Percentiles rank a stretch among this genome's conserved stretches.
These are phyloP conservation scores for Pezicula radicicola DNA, from an alignment of 2,329 filamentous ascomycete species.

Conservation along the genomic window DNA sequence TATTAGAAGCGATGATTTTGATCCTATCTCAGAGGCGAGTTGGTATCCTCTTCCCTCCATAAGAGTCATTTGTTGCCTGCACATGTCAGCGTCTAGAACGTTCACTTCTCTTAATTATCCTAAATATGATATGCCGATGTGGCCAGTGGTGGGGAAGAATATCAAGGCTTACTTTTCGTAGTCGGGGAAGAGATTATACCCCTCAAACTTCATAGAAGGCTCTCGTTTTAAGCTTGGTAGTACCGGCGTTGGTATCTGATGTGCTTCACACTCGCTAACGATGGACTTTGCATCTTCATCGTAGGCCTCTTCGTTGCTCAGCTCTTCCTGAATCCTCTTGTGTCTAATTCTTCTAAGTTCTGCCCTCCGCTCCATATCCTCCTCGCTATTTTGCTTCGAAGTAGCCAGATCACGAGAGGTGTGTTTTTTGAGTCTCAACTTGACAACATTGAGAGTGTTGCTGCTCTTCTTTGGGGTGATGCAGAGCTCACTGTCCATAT, in stretches of 20 bases:
- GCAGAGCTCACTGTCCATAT: conserved; percentile 31
- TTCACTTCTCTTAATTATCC: too few relatives aligned
- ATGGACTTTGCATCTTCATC: conserved; percentile 32
- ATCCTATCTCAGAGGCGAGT: conserved; percentile 1
- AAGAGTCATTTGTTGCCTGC: conserved; percentile 4
- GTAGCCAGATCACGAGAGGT: conserved; percentile 41
- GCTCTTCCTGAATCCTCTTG: conserved; percentile 55
- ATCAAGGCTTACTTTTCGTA: too few relatives aligned
- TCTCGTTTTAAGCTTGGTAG: too few relatives aligned
- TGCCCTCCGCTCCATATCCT: conserved; percentile 51
- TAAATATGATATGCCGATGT: conserved; percentile 10
- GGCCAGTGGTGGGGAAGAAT: conserved; percentile 6
- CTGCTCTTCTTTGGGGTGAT: conserved; percentile 36
- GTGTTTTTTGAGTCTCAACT: conserved; percentile 34
- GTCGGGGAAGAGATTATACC: too few relatives aligned
- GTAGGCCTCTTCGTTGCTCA: conserved; percentile 43
- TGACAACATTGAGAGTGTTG: conserved; percentile 42
- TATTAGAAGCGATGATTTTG: neutral
- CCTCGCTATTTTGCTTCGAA: conserved; percentile 41
- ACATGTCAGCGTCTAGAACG: conserved; percentile 6
- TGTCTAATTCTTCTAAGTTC: conserved; percentile 54
- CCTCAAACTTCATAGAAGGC: too few relatives aligned
- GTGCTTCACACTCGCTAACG: conserved; percentile 6
- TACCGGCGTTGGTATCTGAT: neutral
- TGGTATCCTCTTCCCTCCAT: neutral